These are phyloP conservation scores for Exobasidium cylindrosporum DNA, from an alignment of 1,284 basidiomycete genomes.

Conservation along the genomic window DNA sequence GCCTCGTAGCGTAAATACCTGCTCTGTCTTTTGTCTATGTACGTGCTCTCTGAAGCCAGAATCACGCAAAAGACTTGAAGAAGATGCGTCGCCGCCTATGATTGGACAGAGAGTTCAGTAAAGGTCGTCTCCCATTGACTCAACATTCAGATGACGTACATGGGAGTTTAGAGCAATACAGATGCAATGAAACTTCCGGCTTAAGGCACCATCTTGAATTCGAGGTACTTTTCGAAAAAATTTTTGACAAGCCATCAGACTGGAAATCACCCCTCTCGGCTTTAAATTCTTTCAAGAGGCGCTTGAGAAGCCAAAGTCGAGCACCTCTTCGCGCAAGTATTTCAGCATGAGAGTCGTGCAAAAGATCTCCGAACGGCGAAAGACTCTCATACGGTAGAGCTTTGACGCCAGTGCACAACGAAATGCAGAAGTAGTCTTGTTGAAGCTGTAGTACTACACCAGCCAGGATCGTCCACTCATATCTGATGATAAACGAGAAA, in stretches of 20 bases:
- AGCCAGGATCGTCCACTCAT: conserved; percentile 40
- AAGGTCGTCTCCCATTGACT: no score
- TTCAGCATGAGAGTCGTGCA: conserved; percentile 90
- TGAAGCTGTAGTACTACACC: conserved; percentile 20
- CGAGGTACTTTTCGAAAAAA: conserved; percentile 45
- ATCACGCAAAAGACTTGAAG: conserved; percentile 67
- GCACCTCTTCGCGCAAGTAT: conserved; percentile 77
- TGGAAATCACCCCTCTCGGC: conserved; percentile 5
- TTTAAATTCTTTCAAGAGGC: conserved; percentile 59
- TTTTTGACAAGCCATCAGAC: conserved; percentile 21
- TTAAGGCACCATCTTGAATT: conserved; percentile 62
- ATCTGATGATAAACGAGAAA: conserved; percentile 10
- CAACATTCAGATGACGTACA: no score
- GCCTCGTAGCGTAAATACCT: neutral
- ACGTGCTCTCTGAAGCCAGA: conserved; percentile 57
- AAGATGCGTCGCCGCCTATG: conserved; percentile 90
- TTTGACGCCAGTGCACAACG: conserved; percentile 80
- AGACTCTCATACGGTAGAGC: conserved; percentile 70
- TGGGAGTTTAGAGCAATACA: conserved; percentile 87
- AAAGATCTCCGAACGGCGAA: conserved; percentile 69
- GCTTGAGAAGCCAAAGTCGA: conserved; percentile 74
- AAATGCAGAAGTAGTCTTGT: conserved; percentile 61
- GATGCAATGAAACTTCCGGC: conserved; percentile 62
- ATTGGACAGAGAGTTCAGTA: no score
- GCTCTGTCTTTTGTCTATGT: neutral